Conservation (phyloP, 2,329 filamentous ascomycete genomes). For the Sordariomycetes sp. region DNA sequence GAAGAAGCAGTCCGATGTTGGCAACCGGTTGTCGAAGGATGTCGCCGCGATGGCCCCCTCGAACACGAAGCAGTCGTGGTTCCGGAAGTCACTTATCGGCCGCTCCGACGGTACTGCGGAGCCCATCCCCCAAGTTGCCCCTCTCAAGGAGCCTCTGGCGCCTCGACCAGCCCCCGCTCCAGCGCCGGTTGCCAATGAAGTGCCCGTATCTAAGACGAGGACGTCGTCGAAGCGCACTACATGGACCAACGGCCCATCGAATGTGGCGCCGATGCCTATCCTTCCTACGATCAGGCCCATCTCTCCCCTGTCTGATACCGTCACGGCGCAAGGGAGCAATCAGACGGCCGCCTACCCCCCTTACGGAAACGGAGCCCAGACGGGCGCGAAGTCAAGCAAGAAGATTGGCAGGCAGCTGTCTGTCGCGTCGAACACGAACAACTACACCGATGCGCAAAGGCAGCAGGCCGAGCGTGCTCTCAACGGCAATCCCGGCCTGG, state of each 20-base stretch:
- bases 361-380: slow-evolving; percentile 25
- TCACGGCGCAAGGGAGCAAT: slow-evolving; percentile 77
- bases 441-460: slow-evolving; percentile 82
- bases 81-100: slow-evolving; percentile 85
- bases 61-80: slow-evolving; percentile 84
- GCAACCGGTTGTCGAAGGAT: slow-evolving; percentile 56
- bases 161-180: slow-evolving; percentile 34
- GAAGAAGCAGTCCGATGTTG: slow-evolving; percentile 81
- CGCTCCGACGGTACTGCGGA: slow-evolving; percentile 47
- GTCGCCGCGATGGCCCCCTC: slow-evolving; percentile 10
- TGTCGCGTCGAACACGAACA: slow-evolving; percentile 81
- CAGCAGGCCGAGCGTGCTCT: slow-evolving; percentile 86
- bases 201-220: slow-evolving; percentile 26
- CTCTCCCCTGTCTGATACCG: slow-evolving; percentile 88
- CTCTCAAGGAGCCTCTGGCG: slow-evolving; percentile 10
- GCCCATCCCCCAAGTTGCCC: slow-evolving; percentile 13
- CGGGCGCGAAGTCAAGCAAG: slow-evolving; percentile 57
- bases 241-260: slow-evolving; percentile 77
- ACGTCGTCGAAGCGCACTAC: slow-evolving; percentile 72
- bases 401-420: slow-evolving; percentile 95
- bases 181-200: slow-evolving; percentile 27
- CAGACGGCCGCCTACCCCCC: slow-evolving; percentile 18
- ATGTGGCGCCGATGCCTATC: slow-evolving; percentile 86
- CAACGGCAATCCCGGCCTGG: slow-evolving; percentile 67
- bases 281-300: slow-evolving; percentile 89